Evolutionary conservation across 768 basidiomycete species (phyloP), one percentile per base, ranked within the genome.

Genomic region (Lactifluus volemus): DNA sequence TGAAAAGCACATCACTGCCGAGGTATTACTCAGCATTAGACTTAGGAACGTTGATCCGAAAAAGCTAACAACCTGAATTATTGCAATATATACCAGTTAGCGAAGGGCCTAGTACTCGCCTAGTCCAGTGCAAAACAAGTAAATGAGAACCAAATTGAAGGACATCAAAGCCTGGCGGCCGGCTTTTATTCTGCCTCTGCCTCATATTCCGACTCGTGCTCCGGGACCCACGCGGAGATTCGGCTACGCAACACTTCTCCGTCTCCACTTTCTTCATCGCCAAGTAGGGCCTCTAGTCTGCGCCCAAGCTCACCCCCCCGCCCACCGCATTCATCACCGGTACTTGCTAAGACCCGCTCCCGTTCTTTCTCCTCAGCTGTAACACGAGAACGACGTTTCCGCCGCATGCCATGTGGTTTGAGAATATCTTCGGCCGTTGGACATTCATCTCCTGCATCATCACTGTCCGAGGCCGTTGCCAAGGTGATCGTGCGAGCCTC

Each of bases 241-340:
- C 50, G 41, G 10, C 21, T 6, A 11, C 56, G 53, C 10, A 30
- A 10, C 5, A 53, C 55, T 11, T 11, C 50, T 29, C 44, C 68
- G 14, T 55, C 56, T 30, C 65, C 70, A 6, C 70, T 62, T 54
- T 65, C 71, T 12, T 69, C 63, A 21, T 79, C 77, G 7, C 77
- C 80, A 65, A 90, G 74, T 84, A 88, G 87, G 45, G 84, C 88
- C 72, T 91, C 89, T 56, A 91, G 73, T 58, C 89, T 73, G 55
- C 86, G 73, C 44, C 89, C 88, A 7, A 91, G 73, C 74, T 90
- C 89, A 9, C 88, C 88, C 0, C 89, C 89, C 17, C 85, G 78
- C 39, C 88, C 89, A 42, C 88, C 89, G 71, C 88, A 89, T 30
- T 85, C 80, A 70, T 90, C 89, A 0, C 89, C 88, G 41, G 81